Evolutionary conservation across 2,329 filamentous ascomycete species (phyloP).

Genomic region (Aureobasidium namibiae): DNA sequence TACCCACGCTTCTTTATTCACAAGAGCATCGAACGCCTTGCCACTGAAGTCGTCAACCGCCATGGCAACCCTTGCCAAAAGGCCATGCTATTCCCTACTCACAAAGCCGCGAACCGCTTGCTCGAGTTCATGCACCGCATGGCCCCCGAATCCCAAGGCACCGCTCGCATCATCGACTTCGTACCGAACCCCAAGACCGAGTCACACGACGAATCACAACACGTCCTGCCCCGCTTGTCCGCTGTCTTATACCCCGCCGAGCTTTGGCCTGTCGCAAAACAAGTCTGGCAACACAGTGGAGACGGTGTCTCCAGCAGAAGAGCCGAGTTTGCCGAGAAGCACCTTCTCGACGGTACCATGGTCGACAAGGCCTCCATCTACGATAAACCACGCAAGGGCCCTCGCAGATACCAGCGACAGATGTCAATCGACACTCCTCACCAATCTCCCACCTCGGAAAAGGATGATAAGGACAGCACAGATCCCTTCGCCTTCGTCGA

Average conservation of each 20-base stretch:
- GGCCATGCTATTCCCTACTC: conserved; percentile 77
- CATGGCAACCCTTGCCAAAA: conserved; percentile 51
- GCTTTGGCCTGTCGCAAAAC: conserved; percentile 67
- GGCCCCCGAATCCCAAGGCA: conserved; percentile 42
- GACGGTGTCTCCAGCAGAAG: conserved; percentile 86
- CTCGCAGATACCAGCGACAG: conserved; percentile 67
- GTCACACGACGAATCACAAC: conserved; percentile 36
- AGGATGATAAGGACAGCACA: conserved; percentile 33
- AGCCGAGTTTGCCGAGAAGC: conserved; percentile 76
- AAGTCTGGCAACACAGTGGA: conserved; percentile 95
- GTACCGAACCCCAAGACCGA: conserved; percentile 51
- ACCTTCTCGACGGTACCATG: conserved; percentile 63
- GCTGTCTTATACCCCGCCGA: conserved; percentile 61
- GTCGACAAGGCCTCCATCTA: conserved; percentile 38
- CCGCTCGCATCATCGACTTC: conserved; percentile 54
- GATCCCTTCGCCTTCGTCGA: conserved; percentile 81
- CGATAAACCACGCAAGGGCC: conserved; percentile 53
- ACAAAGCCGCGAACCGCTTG: conserved; percentile 62
- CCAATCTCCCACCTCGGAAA: conserved; percentile 18
- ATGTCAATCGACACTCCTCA: conserved; percentile 35
- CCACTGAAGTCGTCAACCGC: conserved; percentile 55
- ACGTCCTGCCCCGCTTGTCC: conserved; percentile 38
- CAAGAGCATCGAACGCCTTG: conserved; percentile 68
- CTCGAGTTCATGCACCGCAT: conserved; percentile 60
- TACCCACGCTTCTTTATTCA: conserved; percentile 96